Evolutionary conservation across 257 asterid species (phyloP).

Genomic region (Forsythia suspensa): DNA sequence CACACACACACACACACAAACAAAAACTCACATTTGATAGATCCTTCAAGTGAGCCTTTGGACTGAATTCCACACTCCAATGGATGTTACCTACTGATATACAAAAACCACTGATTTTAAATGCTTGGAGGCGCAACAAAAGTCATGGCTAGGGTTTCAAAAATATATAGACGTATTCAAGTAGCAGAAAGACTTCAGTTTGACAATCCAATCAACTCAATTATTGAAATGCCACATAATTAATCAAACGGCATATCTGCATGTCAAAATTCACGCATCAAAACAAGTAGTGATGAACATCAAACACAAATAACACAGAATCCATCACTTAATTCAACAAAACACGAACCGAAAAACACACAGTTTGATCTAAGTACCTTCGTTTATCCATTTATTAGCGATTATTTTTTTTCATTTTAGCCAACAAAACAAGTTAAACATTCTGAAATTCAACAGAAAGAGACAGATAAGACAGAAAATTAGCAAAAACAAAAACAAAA

Average conservation of each 20-base stretch:
- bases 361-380: background rate
- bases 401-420: background rate
- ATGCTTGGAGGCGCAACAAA: slow-evolving; percentile 15
- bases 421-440: background rate
- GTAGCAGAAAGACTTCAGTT: background rate
- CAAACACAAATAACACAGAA: background rate
- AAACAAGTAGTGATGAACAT: background rate
- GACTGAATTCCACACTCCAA: too few relatives aligned
- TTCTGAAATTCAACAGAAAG: too few relatives aligned
- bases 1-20: too few relatives aligned
- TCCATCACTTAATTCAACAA: background rate
- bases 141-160: background rate
- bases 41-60: background rate
- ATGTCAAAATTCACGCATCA: background rate
- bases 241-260: background rate
- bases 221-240: background rate
- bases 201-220: background rate
- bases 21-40: background rate
- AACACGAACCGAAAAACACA: background rate
- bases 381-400: background rate
- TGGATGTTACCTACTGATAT: background rate
- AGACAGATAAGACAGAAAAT: too few relatives aligned
- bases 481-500: background rate
- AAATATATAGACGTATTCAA: too few relatives aligned
- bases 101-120: slow-evolving; percentile 7